These are phyloP conservation scores for Neurospora sp. DNA, from an alignment of 495 filamentous ascomycete genomes.

Conservation along the genomic window DNA sequence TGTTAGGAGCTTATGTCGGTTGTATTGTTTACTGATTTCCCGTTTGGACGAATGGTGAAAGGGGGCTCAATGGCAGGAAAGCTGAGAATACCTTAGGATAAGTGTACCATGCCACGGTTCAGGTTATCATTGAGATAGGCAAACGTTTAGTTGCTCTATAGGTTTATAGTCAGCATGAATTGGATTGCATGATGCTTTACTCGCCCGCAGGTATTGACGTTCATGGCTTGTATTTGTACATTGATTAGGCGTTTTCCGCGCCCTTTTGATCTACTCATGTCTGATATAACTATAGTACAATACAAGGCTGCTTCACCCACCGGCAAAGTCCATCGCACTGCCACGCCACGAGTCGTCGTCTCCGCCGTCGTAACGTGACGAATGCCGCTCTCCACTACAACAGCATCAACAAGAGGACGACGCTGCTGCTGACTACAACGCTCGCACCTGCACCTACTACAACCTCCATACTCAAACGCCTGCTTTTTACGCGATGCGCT, in stretches of 20 bases:
- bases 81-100: neutral
- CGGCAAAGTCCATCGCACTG: neutral
- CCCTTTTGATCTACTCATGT: conserved; percentile 3
- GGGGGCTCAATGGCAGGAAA: neutral
- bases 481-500: conserved; percentile 26
- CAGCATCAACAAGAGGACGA: neutral
- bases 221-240: conserved; percentile 3
- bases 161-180: neutral
- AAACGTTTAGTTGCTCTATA: neutral
- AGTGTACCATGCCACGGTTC: neutral
- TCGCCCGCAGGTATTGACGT: neutral
- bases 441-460: neutral
- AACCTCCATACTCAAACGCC: neutral
- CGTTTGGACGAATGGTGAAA: neutral
- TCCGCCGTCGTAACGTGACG: neutral
- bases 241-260: neutral
- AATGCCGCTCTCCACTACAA: neutral
- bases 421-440: neutral
- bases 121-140: neutral
- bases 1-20: neutral
- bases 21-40: neutral
- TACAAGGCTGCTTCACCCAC: neutral
- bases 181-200: neutral
- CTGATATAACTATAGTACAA: conserved; percentile 16
- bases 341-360: neutral